A percentile compares a stretch with the other conserved stretches of the same genome.
Conservation (phyloP, 2,329 filamentous ascomycete species). For the Fusarium stilboides region DNA sequence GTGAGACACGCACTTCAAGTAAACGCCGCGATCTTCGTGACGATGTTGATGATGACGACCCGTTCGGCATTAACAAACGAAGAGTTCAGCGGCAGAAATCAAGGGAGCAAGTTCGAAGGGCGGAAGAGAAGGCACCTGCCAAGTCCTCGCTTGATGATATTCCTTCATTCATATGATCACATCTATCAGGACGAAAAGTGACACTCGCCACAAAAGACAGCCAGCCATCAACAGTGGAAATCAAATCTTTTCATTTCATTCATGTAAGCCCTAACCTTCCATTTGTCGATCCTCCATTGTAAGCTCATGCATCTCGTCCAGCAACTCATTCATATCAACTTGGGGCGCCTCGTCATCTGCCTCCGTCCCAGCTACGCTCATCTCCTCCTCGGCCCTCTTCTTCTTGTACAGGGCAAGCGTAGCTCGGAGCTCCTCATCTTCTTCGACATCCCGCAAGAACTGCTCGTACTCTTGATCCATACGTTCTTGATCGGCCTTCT, state of each 20-base stretch:
- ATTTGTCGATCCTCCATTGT: constrained; percentile 53
- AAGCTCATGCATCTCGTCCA: constrained; percentile 95
- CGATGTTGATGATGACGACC: constrained; percentile 54
- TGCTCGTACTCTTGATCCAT: constrained; percentile 96
- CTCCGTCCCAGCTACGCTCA: constrained; percentile 77
- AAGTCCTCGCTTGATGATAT: constrained; percentile 52
- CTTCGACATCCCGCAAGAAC: constrained; percentile 97
- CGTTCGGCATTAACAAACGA: constrained; percentile 55
- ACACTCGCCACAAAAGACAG: neutral
- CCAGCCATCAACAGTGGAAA: neutral
- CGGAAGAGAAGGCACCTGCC: constrained; percentile 24
- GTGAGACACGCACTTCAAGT: neutral
- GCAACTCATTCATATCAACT: constrained; percentile 84
- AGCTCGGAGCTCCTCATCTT: constrained; percentile 88
- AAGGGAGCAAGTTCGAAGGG: constrained; percentile 48
- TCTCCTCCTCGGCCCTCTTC: constrained; percentile 70
- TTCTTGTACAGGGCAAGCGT: constrained; percentile 90
- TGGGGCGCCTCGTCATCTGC: constrained; percentile 77
- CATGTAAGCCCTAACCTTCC: constrained; percentile 53
- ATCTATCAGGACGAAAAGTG: neutral
- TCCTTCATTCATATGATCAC: constrained; percentile 55
- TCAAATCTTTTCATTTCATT: constrained; percentile 47
- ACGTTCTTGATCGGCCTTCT: constrained; percentile 88
- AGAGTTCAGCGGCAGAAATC: constrained; percentile 52
- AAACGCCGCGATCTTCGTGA: constrained; percentile 19